These are phyloP conservation scores for Allium sativum DNA, from an alignment of 106 monocot genomes.

Conservation along the genomic window DNA sequence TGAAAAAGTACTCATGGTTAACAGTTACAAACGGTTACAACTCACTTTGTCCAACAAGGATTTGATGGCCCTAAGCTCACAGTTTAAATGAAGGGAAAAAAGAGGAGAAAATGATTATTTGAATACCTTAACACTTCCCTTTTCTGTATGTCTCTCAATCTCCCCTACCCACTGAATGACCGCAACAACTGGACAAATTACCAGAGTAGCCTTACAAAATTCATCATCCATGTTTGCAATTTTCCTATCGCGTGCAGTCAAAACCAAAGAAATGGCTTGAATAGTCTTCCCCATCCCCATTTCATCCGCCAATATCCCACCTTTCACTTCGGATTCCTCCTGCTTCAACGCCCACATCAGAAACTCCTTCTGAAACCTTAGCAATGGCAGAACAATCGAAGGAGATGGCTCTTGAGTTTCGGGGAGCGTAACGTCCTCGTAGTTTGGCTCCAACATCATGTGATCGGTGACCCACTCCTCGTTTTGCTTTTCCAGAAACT, in stretches of 20 bases:
- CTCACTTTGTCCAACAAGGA: too few species aligned
- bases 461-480: conserved; percentile 34
- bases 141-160: conserved; percentile 43
- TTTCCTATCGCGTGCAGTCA: conserved; percentile 29
- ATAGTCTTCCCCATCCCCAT: conserved; percentile 99
- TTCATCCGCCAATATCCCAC: conserved; percentile 85
- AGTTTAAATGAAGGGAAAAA: too few species aligned
- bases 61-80: too few species aligned
- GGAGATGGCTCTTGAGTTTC: conserved; percentile 44
- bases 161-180: conserved; percentile 83
- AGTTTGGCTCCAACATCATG: not conserved
- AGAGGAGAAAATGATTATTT: too few species aligned
- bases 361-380: conserved; percentile 90
- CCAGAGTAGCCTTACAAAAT: conserved; percentile 33
- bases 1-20: too few species aligned
- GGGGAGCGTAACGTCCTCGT: not conserved
- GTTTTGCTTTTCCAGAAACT: conserved; percentile 41
- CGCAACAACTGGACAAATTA: conserved; percentile 78
- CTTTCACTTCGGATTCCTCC: conserved; percentile 38
- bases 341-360: conserved; percentile 74
- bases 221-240: not conserved
- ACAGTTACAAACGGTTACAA: too few species aligned
- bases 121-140: conserved; percentile 28
- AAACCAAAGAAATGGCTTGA: conserved; percentile 75
- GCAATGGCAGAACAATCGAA: conserved; percentile 43